A percentile compares a stretch with the other conserved stretches of the same genome.
Conservation (phyloP, 768 basidiomycete genomes). For the Trametopsis cervina region DNA sequence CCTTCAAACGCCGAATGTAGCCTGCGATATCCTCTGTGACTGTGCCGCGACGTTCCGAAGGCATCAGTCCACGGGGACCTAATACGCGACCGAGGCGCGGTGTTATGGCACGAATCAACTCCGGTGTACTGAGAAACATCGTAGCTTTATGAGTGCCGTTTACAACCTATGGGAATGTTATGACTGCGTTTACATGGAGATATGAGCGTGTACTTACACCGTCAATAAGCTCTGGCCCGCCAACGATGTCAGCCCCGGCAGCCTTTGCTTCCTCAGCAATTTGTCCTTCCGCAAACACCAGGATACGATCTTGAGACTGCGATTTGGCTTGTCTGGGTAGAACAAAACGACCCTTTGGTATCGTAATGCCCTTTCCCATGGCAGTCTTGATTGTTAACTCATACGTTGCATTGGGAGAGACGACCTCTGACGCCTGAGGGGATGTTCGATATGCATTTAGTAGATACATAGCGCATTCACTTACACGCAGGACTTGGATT, state of each 20-base stretch:
- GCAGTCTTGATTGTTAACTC: constrained; percentile 78
- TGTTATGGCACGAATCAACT: constrained; percentile 71
- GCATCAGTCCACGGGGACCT: constrained; percentile 92
- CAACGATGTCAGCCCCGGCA: constrained; percentile 88
- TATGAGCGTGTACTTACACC: constrained; percentile 45
- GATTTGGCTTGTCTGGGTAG: constrained; percentile 77
- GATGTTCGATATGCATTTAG: neutral
- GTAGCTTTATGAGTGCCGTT: constrained; percentile 71
- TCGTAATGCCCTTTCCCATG: constrained; percentile 68
- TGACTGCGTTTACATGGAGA: constrained; percentile 6
- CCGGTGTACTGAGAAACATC: constrained; percentile 77
- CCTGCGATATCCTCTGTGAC: constrained; percentile 85
- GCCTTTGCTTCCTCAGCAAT: constrained; percentile 76
- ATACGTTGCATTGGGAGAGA: constrained; percentile 67
- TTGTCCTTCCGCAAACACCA: constrained; percentile 90
- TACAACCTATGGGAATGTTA: constrained; percentile 46
- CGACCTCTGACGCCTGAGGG: constrained; percentile 74
- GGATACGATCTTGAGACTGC: constrained; percentile 63
- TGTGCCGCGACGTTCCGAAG: constrained; percentile 87
- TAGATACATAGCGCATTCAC: constrained; percentile 21
- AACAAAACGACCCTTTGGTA: constrained; percentile 85
- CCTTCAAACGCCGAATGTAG: constrained; percentile 73
- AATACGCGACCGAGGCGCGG: constrained; percentile 73
- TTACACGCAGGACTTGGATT: constrained; percentile 62
- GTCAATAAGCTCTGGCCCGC: constrained; percentile 85